Evolutionary conservation across 2,329 filamentous ascomycete species (phyloP).

Genomic region (Incumbomyces lentus): DNA sequence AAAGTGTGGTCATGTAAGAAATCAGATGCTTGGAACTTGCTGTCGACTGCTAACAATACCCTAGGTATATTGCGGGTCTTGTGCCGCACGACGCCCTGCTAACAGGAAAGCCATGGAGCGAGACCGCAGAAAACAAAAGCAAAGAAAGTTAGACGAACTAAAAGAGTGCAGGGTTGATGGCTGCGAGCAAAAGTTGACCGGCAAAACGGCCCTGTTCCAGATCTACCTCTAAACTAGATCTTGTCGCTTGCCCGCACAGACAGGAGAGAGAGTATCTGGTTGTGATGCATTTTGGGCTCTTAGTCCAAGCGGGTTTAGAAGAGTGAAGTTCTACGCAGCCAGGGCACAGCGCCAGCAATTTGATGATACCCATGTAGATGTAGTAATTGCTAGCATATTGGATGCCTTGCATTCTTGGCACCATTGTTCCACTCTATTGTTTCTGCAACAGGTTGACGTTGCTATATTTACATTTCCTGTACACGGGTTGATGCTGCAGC

Average conservation of each 20-base stretch:
- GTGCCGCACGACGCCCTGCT: constrained; percentile 30
- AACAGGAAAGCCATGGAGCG: constrained; percentile 14
- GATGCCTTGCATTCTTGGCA: not conserved
- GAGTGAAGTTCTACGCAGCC: no score
- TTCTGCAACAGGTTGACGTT: no score
- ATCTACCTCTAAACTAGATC: constrained; percentile 32
- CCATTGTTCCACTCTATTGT: no score
- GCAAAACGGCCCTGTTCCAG: constrained; percentile 35
- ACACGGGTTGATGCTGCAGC: no score
- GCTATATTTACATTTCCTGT: no score
- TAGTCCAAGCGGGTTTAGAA: no score
- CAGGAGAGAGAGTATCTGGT: no score
- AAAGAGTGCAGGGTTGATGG: constrained; percentile 33
- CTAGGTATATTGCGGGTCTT: constrained; percentile 41
- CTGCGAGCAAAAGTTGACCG: constrained; percentile 32
- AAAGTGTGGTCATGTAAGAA: constrained; percentile 75
- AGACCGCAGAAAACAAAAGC: constrained; percentile 24
- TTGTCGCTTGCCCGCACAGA: no score
- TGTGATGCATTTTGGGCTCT: no score
- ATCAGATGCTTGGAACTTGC: not conserved
- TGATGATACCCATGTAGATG: no score
- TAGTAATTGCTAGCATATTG: not conserved
- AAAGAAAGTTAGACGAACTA: constrained; percentile 25
- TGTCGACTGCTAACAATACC: constrained; percentile 6
- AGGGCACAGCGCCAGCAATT: no score